Percentiles rank a stretch among this genome's conserved stretches.
Conservation (phyloP, 495 filamentous ascomycete genomes). For the Xylaria flabelliformis region DNA sequence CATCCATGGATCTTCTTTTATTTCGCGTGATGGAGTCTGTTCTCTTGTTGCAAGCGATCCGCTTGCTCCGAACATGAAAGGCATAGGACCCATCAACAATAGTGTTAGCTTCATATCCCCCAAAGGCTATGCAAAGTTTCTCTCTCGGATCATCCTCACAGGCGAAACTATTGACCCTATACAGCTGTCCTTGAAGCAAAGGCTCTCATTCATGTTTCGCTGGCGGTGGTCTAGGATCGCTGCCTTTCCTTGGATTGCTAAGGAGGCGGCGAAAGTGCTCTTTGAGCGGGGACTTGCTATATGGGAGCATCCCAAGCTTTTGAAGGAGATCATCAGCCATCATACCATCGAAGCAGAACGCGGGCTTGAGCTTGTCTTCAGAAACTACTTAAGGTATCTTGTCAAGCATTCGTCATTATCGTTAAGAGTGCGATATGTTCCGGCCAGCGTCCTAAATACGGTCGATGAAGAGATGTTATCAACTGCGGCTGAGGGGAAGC, state of each 20-base stretch:
- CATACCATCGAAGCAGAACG: slow-evolving; percentile 52
- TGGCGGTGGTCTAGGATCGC: slow-evolving; percentile 71
- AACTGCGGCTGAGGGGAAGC: slow-evolving; percentile 27
- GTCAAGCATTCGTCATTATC: slow-evolving; percentile 48
- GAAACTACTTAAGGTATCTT: slow-evolving; percentile 55
- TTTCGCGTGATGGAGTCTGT: slow-evolving; percentile 67
- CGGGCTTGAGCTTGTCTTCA: slow-evolving; percentile 59
- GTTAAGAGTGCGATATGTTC: slow-evolving; percentile 57
- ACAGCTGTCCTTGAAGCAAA: slow-evolving; percentile 47
- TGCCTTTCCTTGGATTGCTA: slow-evolving; percentile 67
- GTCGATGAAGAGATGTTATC: slow-evolving; percentile 46
- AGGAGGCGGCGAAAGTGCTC: slow-evolving; percentile 61
- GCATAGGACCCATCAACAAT: slow-evolving; percentile 52
- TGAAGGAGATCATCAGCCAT: slow-evolving; percentile 56
- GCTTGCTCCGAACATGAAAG: slow-evolving; percentile 46
- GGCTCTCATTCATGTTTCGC: slow-evolving; percentile 53
- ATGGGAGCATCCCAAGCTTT: slow-evolving; percentile 64
- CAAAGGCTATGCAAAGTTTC: slow-evolving; percentile 60
- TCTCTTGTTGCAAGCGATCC: slow-evolving; percentile 62
- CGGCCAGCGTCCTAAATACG: slow-evolving; percentile 51
- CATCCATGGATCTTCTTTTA: slow-evolving; percentile 79
- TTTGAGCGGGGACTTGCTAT: slow-evolving; percentile 60
- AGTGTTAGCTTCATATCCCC: slow-evolving; percentile 64
- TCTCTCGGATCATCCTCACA: slow-evolving; percentile 59
- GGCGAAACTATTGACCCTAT: slow-evolving; percentile 56